Evolutionary conservation across 1,284 basidiomycete genomes (phyloP), one percentile per base, ranked within the genome.

Genomic region (Cutaneotrichosporon mucoides): DNA sequence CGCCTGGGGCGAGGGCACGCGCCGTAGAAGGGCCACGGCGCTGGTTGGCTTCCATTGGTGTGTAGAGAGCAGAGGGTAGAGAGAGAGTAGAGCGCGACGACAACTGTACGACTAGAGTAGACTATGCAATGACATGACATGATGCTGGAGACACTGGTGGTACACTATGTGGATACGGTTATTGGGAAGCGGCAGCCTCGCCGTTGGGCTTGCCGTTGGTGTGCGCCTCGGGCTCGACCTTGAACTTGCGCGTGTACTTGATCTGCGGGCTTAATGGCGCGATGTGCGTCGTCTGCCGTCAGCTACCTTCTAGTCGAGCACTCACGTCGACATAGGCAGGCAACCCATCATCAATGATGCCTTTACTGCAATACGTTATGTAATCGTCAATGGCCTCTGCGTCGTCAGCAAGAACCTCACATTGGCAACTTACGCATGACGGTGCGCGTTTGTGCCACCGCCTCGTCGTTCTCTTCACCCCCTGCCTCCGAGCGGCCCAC

Each of bases 31-130:
- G 73, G 2, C 65, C 73, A 3, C 62, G 71, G 54, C 60, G 69
- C 12, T 77, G 73, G 73, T 61, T 77, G 15, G 68, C 73, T 5
- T 72, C 72, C 15, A 75, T 77, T 34, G 75, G 75, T 3, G 73
- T 77, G 4, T 76, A 66, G 56, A 43, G 24, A 15, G 48, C 24
- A 24, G 24, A 24, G 24, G 24, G 24, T 24, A 24, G 24, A 24
- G 24, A 24, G 24, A 24, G 24, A 24, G 24, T 24, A 24, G 24
- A 24, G 24, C 24, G 24, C 24, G 24, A 24, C 24, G 24, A 52
- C 13, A 12, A 45, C 45, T 64, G 60, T 62, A 58, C 24, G 24
- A 24, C 24, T 24, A 24, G 24, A 24, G 24, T 24, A 24, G 55
- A 50, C 46, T 55, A 63, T 61, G 56, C 59, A 58, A 47, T 53